Conservation (phyloP, 768 basidiomycete genomes). For the Mrakia hoshinonis region DNA sequence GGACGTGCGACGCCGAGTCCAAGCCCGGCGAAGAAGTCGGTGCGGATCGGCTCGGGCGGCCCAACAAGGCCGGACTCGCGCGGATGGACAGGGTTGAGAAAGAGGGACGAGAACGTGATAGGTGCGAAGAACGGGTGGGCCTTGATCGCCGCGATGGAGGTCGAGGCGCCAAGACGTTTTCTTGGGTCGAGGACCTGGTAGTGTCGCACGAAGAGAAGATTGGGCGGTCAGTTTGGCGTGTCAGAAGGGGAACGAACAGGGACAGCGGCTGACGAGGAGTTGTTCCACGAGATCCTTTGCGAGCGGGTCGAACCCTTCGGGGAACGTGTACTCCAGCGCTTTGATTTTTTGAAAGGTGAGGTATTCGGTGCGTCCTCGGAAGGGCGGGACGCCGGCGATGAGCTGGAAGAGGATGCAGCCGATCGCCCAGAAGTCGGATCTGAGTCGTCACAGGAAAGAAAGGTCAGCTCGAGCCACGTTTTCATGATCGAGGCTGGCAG, state of each 20-base stretch:
- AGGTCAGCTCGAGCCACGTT: conserved; percentile 9
- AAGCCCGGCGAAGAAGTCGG: conserved; percentile 21
- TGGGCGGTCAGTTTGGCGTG: neutral
- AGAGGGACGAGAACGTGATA: conserved; percentile 17
- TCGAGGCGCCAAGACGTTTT: conserved; percentile 17
- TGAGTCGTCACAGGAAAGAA: conserved; percentile 36
- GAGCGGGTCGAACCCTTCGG: conserved; percentile 70
- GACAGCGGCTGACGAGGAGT: conserved; percentile 53
- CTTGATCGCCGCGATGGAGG: conserved; percentile 20
- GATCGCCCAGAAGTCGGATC: conserved; percentile 90
- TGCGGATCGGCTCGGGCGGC: conserved; percentile 13
- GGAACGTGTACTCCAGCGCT: conserved; percentile 73
- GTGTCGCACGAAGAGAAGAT: neutral
- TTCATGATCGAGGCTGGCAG: neutral
- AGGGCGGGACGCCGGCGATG: conserved; percentile 82
- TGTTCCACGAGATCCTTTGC: conserved; percentile 70
- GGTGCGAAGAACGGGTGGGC: conserved; percentile 21
- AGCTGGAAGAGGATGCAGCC: conserved; percentile 92
- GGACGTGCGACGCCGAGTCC: neutral
- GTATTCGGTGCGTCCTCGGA: conserved; percentile 79
- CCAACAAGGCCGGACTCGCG: conserved; percentile 24
- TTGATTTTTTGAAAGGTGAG: conserved; percentile 93
- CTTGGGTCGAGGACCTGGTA: conserved; percentile 26
- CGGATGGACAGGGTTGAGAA: neutral
- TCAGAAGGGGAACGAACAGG: neutral